Conservation (phyloP, 805 yeast genomes). For the Saccharomyces kudriavzevii region DNA sequence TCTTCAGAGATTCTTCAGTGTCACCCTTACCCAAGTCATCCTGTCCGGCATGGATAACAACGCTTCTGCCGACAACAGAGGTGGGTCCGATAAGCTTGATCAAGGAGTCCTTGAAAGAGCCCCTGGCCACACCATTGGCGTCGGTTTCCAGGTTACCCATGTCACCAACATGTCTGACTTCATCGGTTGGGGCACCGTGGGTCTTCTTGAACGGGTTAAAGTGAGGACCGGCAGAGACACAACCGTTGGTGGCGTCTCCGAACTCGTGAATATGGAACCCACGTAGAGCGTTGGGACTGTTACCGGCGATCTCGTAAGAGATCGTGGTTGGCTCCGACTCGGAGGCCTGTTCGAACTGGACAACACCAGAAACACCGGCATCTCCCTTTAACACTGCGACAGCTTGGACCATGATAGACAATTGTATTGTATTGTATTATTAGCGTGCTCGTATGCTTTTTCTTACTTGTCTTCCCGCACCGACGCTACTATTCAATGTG, state of each 20-base stretch:
- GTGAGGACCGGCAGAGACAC: conserved; percentile 98
- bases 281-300: conserved; percentile 77
- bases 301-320: conserved; percentile 83
- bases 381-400: conserved; percentile 98
- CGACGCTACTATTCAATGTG: neutral
- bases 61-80: conserved; percentile 90
- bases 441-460: neutral
- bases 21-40: conserved; percentile 96
- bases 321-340: conserved; percentile 80
- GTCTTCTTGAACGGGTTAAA: conserved; percentile 84
- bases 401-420: conserved; percentile 33
- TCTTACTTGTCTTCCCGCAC: neutral
- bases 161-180: conserved; percentile 57
- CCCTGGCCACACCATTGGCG: conserved; percentile 83
- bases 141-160: conserved; percentile 91
- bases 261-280: conserved; percentile 98
- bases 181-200: conserved; percentile 84
- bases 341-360: conserved; percentile 73
- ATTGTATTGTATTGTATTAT: neutral
- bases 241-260: conserved; percentile 95
- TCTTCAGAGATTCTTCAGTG: conserved; percentile 80
- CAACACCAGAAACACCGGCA: conserved; percentile 79
- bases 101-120: conserved; percentile 67
- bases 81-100: conserved; percentile 79
- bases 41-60: conserved; percentile 84